Base-by-base conservation (phyloP, 352 stramenopile species). In the Globisporangium solare region DNA sequence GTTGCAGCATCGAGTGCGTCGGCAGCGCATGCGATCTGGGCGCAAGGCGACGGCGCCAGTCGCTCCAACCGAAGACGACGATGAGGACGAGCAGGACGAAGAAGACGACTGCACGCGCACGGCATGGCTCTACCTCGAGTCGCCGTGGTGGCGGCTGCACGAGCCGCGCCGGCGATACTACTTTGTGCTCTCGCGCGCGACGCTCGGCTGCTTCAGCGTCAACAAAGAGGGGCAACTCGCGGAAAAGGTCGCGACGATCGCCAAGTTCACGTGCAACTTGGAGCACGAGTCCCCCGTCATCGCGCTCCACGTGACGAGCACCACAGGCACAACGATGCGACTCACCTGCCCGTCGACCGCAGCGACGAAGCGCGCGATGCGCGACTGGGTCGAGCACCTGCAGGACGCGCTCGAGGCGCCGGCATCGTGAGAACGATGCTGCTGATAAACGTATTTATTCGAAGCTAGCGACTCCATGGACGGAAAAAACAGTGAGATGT, bases 221-320 rank as follows among this genome's bases (percentile, higher is more conserved):
- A 85, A 85, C 58, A 74, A 72, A 43, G 72, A 80, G 55, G 72
- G 72, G 21, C 68, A 81, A 40, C 39, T 54, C 0, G 65, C 74
- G 7, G 54, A 56, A 6, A 79, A 79, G 51, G 67, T 58, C 10
- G 32, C 51, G 21, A 58, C n/a, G 6, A 47, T 84, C 53, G 54
- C 49, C n/a, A 49, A 46, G 13, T 68, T 56, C 14, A 40, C 32
- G n/a, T 71, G 71, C 51, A 24, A 72, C 15, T 8, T 46, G 1
- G 31, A 22, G 18, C n/a, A 42, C 1, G 14, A 40, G 27, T 35
- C 27, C 10, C 47, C n/a, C n/a, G n/a, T 41, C 5, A 27, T 54
- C 6, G 39, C 15, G 14, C 47, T 59, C 12, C 11, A 47, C 17
- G 42, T 67, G 18, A 53, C 14, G 1, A 55, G 39, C 37, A 22